phyloP scores from a whole-genome alignment of 1,284 basidiomycete species.

The Coniophora puteana region DNA sequence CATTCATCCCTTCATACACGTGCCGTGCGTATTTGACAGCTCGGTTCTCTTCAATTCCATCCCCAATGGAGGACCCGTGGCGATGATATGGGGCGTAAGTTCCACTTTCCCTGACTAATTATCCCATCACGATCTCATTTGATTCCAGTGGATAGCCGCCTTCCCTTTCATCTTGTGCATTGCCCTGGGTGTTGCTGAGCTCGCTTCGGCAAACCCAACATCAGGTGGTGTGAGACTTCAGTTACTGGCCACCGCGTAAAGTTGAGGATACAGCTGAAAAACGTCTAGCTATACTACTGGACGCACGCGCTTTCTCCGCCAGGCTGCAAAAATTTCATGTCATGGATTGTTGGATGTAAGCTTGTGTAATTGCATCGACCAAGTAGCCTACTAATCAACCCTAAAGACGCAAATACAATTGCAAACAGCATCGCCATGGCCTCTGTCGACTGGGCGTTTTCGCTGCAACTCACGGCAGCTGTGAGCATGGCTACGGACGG shows the following conservation, averaged over 20 bases:
- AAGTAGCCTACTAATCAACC: constrained; percentile 1
- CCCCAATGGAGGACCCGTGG: constrained; percentile 41
- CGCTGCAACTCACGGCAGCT: constrained; percentile 35
- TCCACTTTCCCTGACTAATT: neutral
- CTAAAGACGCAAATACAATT: constrained; percentile 18
- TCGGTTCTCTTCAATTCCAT: constrained; percentile 39
- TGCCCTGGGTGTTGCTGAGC: constrained; percentile 66
- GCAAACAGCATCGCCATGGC: constrained; percentile 37
- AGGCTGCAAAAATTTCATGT: constrained; percentile 29
- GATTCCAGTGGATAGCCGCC: constrained; percentile 32
- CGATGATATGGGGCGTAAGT: constrained; percentile 46
- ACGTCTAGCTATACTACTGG: constrained; percentile 33
- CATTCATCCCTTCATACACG: too few species aligned
- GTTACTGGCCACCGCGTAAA: too few species aligned
- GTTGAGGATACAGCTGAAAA: neutral
- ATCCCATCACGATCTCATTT: neutral
- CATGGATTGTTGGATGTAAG: constrained; percentile 40
- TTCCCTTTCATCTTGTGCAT: constrained; percentile 57
- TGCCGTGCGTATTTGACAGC: too few species aligned
- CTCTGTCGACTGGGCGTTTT: constrained; percentile 40
- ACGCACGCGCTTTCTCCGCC: constrained; percentile 33
- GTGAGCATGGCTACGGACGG: constrained; percentile 29
- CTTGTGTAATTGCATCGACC: constrained; percentile 5
- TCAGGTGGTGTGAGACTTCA: constrained; percentile 31
- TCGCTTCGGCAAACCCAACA: constrained; percentile 69